Conservation (phyloP, 371 early-diverging fungal species). For the Mortierella sp. region DNA sequence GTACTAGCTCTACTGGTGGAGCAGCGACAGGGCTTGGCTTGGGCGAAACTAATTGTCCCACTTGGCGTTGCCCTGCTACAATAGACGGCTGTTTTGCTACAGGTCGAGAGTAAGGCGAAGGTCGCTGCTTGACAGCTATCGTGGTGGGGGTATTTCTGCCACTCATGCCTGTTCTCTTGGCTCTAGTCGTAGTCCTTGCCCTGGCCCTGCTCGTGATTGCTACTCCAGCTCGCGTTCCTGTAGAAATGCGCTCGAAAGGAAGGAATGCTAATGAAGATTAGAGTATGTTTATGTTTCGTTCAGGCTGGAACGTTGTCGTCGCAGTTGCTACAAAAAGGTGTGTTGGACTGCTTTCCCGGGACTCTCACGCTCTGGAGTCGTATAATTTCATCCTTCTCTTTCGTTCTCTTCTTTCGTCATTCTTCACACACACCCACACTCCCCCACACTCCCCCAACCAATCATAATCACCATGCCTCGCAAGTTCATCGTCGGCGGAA, state of each 20-base stretch:
- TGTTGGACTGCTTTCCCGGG: background rate
- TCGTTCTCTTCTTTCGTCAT: slow-evolving; percentile 6
- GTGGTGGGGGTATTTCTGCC: slow-evolving; percentile 5
- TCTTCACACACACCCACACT: slow-evolving; percentile 7
- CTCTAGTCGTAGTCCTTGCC: background rate
- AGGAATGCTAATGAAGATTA: background rate
- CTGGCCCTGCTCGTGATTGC: background rate
- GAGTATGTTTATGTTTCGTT: background rate
- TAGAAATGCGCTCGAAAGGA: background rate
- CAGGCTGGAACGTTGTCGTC: background rate
- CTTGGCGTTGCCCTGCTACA: background rate
- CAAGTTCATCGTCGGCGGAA: slow-evolving; percentile 78
- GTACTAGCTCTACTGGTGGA: slow-evolving; percentile 17
- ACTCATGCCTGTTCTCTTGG: slow-evolving; percentile 7
- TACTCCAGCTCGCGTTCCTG: background rate
- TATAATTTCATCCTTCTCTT: background rate
- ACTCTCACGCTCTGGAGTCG: background rate
- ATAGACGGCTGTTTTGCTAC: slow-evolving; percentile 5
- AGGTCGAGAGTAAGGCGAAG: slow-evolving; percentile 21
- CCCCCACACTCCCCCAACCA: background rate
- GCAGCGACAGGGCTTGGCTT: background rate
- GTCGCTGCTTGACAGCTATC: slow-evolving; percentile 14
- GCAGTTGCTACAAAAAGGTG: background rate
- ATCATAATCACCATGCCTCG: slow-evolving; percentile 63
- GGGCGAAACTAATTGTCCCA: background rate